Evolutionary conservation across 257 asterid species (phyloP), one percentile per base, ranked within the genome.

Genomic region (Echites panduratus): DNA sequence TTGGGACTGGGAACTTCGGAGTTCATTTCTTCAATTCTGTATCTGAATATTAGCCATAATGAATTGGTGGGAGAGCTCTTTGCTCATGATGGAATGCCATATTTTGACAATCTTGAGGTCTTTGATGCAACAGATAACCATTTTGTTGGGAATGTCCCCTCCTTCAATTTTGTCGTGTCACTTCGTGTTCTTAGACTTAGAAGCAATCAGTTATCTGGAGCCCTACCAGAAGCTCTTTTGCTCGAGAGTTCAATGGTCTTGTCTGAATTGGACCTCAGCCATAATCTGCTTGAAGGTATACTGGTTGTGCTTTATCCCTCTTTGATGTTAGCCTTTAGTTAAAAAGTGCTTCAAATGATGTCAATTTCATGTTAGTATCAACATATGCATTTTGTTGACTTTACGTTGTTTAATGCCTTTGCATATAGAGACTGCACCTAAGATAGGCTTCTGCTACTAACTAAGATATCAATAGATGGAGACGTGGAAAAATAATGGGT

Each of bases 61-160:
- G 82, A 73, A 78, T 71, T 92, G 85, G 81, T 84, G 9, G 94
- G 92, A 6, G 89, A 85, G 80, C 92, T 92, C 7, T 92, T 91
- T 79, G 85, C 95, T 70, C 96, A 88, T 13, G 97, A 89, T 71
- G 97, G 97, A 65, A 89, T 92, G 76, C 90, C 98, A 5, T 92
- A 67, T 73, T 88, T 92, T 43, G 98, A 88, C 81, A 83, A 77
- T 75, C 85, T 90, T 26, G 96, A 91, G 88, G 87, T 88, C 78
- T 83, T 91, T 66, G 97, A 89, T 88, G 96, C 89, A 17, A 76
- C 90, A n/a, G 75, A 79, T 71, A 92, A 87, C 84, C 83, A 32
- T 74, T 82, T 92, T 54, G 76, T 73, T 32, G 96, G 96, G 49
- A 87, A 82, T 52, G 77, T 92, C 9, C 96, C 98, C 20, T 82